phyloP scores from a whole-genome alignment of 1,139 yeast species.

The Yamadazyma conglobata region DNA sequence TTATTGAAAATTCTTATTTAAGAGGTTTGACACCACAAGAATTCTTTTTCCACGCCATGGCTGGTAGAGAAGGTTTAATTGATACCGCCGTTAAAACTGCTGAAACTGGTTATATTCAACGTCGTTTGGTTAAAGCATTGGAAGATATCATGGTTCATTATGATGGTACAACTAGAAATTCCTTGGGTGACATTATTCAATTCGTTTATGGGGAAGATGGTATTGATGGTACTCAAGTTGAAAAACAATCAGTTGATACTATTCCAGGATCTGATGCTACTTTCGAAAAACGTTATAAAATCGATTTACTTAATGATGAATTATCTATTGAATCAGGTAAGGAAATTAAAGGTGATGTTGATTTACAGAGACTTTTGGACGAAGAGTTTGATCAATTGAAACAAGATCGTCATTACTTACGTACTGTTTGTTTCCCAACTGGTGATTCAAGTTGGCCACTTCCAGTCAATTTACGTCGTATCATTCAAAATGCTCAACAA shows the following conservation, averaged over 20 bases:
- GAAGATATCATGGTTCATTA: conserved; percentile 99
- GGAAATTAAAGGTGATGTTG: conserved; percentile 87
- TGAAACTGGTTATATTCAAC: conserved; percentile 98
- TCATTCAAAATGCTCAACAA: conserved; percentile 95
- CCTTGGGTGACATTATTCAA: conserved; percentile 93
- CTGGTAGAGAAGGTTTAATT: conserved; percentile 99
- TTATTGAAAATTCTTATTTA: conserved; percentile 93
- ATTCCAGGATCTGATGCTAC: conserved; percentile 87
- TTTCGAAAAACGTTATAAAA: conserved; percentile 80
- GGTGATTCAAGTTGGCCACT: conserved; percentile 98
- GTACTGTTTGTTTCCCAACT: conserved; percentile 77
- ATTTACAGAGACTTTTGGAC: conserved; percentile 76
- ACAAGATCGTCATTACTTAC: conserved; percentile 73
- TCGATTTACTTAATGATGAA: conserved; percentile 76
- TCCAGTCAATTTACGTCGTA: conserved; percentile 96
- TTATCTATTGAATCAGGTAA: conserved; percentile 80
- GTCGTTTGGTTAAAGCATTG: conserved; percentile 96
- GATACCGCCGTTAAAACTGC: conserved; percentile 99
- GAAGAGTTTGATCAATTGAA: conserved; percentile 77
- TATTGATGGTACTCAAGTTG: conserved; percentile 96
- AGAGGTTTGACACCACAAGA: conserved; percentile 99
- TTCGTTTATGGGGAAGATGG: conserved; percentile 99
- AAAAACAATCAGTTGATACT: conserved; percentile 93
- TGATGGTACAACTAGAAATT: conserved; percentile 97
- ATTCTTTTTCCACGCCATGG: conserved; percentile 99